Percentiles rank a stretch among this genome's conserved stretches.
These are phyloP conservation scores for Cladophialophora bantiana DNA, from an alignment of 2,329 filamentous ascomycete species.

Conservation along the genomic window DNA sequence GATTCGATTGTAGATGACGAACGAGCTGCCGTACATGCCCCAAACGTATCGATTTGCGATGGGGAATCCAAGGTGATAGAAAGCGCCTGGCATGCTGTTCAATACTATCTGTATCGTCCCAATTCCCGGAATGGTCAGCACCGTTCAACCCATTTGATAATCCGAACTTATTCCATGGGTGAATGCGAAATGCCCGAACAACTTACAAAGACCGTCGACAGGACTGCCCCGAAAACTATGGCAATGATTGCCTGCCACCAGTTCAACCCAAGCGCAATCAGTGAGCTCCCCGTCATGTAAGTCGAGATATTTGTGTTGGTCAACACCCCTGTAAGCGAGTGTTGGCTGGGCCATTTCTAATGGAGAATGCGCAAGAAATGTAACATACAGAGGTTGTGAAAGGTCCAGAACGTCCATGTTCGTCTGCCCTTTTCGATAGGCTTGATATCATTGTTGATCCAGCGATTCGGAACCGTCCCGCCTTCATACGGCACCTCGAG, in stretches of 20 bases:
- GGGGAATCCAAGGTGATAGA: constrained; percentile 89
- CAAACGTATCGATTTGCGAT: constrained; percentile 77
- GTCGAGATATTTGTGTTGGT: constrained; percentile 50
- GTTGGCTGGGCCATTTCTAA: constrained; percentile 49
- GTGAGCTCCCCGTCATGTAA: constrained; percentile 46
- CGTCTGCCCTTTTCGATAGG: constrained; percentile 79
- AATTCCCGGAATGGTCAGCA: background rate
- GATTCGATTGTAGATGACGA: constrained; percentile 84
- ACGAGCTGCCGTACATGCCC: constrained; percentile 85
- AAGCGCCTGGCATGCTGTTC: constrained; percentile 83
- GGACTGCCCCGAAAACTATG: constrained; percentile 82
- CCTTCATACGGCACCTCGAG: constrained; percentile 41
- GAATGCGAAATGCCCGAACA: background rate
- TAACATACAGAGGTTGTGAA: constrained; percentile 49
- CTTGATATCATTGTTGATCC: constrained; percentile 60
- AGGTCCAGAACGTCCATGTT: constrained; percentile 84
- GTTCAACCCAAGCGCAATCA: constrained; percentile 66
- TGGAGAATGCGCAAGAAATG: background rate
- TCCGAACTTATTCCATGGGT: too few species aligned
- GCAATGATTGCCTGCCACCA: constrained; percentile 95
- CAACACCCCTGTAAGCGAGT: constrained; percentile 42
- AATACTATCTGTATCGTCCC: constrained; percentile 60
- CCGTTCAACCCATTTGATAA: background rate
- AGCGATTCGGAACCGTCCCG: constrained; percentile 41
- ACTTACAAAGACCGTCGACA: constrained; percentile 52